Evolutionary conservation across 2,329 filamentous ascomycete species (phyloP), one percentile per base, ranked within the genome.

Genomic region (Ophiostoma sp.): DNA sequence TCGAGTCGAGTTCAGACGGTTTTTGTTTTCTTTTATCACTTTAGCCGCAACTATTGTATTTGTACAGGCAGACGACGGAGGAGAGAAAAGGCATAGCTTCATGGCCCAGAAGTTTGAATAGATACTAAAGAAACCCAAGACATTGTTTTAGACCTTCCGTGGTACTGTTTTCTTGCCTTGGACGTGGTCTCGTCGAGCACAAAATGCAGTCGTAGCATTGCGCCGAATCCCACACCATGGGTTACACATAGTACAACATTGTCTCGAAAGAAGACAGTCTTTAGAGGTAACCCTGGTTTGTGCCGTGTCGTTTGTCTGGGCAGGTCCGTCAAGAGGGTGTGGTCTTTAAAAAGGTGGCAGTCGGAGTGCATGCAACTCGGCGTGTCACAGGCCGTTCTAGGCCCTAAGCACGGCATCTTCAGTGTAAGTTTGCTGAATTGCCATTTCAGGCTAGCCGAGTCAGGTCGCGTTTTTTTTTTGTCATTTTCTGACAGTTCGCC

Each of bases 341-440:
- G 50, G 33, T 42, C 22, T 25, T 25, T 9, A 12, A 55, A 55
- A 55, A 55, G 50, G 22, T 9, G 50, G 22, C 28, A 33, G 28
- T 59, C 28, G 28, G 15, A 2, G n/a, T 42, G 17, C 19, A 63
- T 6, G n/a, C 22, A 55, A 15, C n/a, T 15, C 8, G 36, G 39
- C 15, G 39, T 28, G 63, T 17, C 17, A 68, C 19, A 33, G 64
- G 64, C 64, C 42, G 6, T 48, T 68, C 15, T 8, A 8, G 4
- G 33, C 39, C 63, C 17, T 11, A 45, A 48, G 63, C 25, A 68
- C 61, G 11, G 59, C 36, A 31, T 50, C 7, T 31, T n/a, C 63
- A 66, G 63, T 50, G 63, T 33, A 68, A 68, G 64, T 50, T 50
- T 50, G 64, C 25, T 22, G 50, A 36, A 69, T 69, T 69, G 45